phyloP scores from a whole-genome alignment of 2,329 filamentous ascomycete species.

The Xenoacremonium recifei region DNA sequence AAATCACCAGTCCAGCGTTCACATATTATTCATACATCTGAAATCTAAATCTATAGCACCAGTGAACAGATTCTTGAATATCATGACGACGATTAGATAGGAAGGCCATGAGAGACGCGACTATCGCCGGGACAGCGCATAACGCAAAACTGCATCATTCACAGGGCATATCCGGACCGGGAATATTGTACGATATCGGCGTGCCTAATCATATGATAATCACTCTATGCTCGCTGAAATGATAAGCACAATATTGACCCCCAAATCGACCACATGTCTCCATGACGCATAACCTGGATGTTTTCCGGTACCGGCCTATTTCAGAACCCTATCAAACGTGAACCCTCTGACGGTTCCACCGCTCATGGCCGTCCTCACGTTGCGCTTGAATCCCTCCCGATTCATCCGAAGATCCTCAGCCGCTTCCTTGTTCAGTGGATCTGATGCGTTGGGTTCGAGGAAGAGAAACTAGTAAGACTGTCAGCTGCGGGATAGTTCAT shows the following conservation, averaged over 20 bases:
- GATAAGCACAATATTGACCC: slow-evolving; percentile 4
- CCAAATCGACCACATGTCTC: slow-evolving; percentile 2
- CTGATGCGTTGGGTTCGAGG: slow-evolving; percentile 93
- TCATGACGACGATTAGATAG: too few relatives aligned
- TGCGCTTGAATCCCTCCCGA: slow-evolving; percentile 85
- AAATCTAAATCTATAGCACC: too few relatives aligned
- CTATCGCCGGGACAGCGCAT: too few relatives aligned
- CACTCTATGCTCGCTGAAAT: not conserved
- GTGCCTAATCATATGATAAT: not conserved
- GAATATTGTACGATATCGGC: too few relatives aligned
- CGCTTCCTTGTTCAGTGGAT: slow-evolving; percentile 98
- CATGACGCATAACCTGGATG: not conserved
- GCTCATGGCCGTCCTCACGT: slow-evolving; percentile 80
- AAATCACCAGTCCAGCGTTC: too few relatives aligned
- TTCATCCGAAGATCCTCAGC: slow-evolving; percentile 87
- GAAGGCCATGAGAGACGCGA: too few relatives aligned
- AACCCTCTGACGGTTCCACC: slow-evolving; percentile 74
- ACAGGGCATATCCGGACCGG: too few relatives aligned
- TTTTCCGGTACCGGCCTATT: slow-evolving; percentile 39
- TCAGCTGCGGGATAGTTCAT: too few relatives aligned
- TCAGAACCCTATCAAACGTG: slow-evolving; percentile 75
- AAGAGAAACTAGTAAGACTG: slow-evolving; percentile 92
- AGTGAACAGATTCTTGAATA: too few relatives aligned
- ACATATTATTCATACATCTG: too few relatives aligned
- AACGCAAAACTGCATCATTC: too few relatives aligned